Evolutionary conservation across 352 stramenopile species (phyloP).

Genomic region (Phytophthora capsici): DNA sequence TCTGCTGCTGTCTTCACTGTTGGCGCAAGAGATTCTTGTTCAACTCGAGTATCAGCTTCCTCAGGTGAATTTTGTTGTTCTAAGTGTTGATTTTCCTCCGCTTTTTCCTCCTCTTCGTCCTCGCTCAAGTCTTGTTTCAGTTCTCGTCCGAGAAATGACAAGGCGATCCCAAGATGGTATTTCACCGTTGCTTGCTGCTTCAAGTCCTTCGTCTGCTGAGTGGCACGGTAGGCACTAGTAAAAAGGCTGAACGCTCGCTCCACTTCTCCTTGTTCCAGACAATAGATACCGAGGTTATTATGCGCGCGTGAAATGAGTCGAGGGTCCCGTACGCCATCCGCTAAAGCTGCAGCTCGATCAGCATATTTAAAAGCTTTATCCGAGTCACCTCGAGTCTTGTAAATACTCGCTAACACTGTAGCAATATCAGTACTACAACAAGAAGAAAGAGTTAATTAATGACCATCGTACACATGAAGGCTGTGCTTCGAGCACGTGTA

Average conservation of each 20-base stretch:
- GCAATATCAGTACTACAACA: constrained; percentile 2
- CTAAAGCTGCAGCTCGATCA: constrained; percentile 25
- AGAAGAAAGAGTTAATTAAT: not conserved
- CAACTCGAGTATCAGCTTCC: not conserved
- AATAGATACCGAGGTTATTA: constrained; percentile 50
- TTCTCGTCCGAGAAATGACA: constrained; percentile 38
- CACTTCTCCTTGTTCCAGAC: constrained; percentile 38
- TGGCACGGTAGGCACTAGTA: constrained; percentile 40
- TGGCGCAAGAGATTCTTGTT: not conserved
- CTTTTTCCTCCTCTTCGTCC: constrained; percentile 27
- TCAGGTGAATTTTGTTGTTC: not conserved
- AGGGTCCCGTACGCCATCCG: constrained; percentile 24
- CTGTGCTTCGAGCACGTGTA: constrained; percentile 29
- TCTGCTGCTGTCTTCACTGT: constrained; percentile 31
- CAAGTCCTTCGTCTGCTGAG: constrained; percentile 33
- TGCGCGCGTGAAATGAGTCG: constrained; percentile 40
- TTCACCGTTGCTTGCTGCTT: constrained; percentile 44
- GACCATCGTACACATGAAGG: constrained; percentile 32
- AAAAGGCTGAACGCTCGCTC: constrained; percentile 42
- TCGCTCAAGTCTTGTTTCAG: constrained; percentile 27
- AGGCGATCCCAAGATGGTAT: constrained; percentile 51
- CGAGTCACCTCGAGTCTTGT: constrained; percentile 24
- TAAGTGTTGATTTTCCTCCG: not conserved
- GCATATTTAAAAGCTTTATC: constrained; percentile 29
- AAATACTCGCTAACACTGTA: constrained; percentile 42